Evolutionary conservation across 2,329 filamentous ascomycete genomes (phyloP), one percentile per base, ranked within the genome.

Genomic region (Alternaria sp.): DNA sequence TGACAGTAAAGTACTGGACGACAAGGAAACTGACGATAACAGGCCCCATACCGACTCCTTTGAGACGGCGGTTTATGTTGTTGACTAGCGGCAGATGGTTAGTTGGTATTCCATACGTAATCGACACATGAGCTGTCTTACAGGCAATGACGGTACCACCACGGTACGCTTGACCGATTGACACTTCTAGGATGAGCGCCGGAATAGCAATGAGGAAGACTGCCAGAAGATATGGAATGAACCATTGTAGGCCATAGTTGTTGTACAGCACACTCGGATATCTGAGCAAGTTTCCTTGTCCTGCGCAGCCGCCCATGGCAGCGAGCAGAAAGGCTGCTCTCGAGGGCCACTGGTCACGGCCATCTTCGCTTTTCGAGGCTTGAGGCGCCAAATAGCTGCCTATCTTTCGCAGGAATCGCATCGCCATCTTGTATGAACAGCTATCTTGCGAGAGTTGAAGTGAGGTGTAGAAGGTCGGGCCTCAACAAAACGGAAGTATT

Each of bases 241-340:
- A 88, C 86, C 86, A 88, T 69, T 88, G 86, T 6, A 88, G 78
- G 3, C 86, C 86, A 59, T 86, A 82, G 72, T 88, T 88, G 77
- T 88, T 88, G 81, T 86, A 88, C 3, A 87, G 82, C 43, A 86
- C 84, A 0, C 85, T 87, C 3, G 86, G 86, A 63, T 88, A 88
- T 26, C 86, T 82, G 19, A 88, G 80, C 23, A 88, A 79, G 69
- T 88, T 88, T 26, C 86, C 86, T 78, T 87, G 86, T 51, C 86
- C 86, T 1, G 85, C 85, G 67, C 84, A 86, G 54, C 86, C 86
- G 46, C 86, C 86, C 85, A 88, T 87, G 3, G 86, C 83, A 17
- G 86, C 86, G 25, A 88, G 83, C 6, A 88, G 77, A 72, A 87
- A 88, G 12, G 86, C 82, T 3, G 85, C 79, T 40, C 86, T 79